Base-by-base conservation (phyloP, 2,329 filamentous ascomycete genomes). In the Karstenula rhodostoma region DNA sequence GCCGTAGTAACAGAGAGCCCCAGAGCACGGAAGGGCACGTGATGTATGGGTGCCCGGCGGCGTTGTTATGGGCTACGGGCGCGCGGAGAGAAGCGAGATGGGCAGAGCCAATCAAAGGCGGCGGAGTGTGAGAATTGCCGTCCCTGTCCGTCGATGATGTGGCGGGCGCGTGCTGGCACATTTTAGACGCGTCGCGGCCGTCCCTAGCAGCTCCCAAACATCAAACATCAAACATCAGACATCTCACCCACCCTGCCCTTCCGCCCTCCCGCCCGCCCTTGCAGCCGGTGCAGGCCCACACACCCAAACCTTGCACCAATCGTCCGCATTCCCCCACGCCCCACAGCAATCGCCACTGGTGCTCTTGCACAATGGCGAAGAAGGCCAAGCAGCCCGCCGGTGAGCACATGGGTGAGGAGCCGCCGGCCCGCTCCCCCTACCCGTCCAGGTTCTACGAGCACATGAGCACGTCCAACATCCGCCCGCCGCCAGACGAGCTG, bases 371-470 rank as follows among this genome's bases (percentile, higher is more conserved):
- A 35, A 60, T 56, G 58, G 23, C 52, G 27, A 47, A 51, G 37
- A 57, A 52, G 40, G 35, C 8, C 40, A 60, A 47, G 46, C 46
- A 56, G 35, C 46, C 46, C n/a, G 43, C 42, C 22, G 29, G 22
- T 19, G 46, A 44, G 19, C 3, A 59, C 25, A 46, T 52, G 46
- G 52, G 46, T 35, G 37, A 59, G 35, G 48, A 58, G 6, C 27
- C 12, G 12, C 25, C 49, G 46, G 10, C 68, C n/a, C 58, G 15
- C 6, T 54, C 19, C 64, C 67, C 73, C 72, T 35, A 35, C 60
- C 54, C 67, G 15, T 71, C 67, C 52, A 58, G 43, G 48, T 60
- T 60, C 33, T 99, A 98, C 71, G 94, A 98, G 77, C 87, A 98
- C 48, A 74, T 73, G 4, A 73, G 70, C 5, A 69, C 62, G 22